These are phyloP conservation scores for Megacollybia marginata DNA, from an alignment of 768 basidiomycete species.

Conservation along the genomic window DNA sequence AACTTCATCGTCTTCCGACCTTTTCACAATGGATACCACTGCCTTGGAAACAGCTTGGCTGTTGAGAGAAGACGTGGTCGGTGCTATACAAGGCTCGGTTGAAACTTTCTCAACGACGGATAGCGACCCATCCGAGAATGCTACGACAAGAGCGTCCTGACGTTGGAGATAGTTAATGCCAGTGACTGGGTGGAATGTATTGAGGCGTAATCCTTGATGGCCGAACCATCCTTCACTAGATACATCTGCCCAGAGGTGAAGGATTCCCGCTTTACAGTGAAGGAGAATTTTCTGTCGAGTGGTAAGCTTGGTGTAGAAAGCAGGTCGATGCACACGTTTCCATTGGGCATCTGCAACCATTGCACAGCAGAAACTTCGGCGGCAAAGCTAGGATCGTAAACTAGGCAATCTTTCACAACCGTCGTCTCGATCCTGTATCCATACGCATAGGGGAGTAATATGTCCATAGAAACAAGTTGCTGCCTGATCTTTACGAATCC, in stretches of 20 bases:
- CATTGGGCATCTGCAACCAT: constrained; percentile 36
- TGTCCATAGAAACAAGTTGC: constrained; percentile 21
- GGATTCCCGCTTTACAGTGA: constrained; percentile 51
- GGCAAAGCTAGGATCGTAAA: constrained; percentile 30
- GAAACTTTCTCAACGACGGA: constrained; percentile 51
- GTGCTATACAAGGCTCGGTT: constrained; percentile 33
- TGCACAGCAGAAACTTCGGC: constrained; percentile 41
- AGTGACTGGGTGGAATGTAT: constrained; percentile 46
- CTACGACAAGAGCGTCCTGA: constrained; percentile 47
- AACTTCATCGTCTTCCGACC: constrained; percentile 30
- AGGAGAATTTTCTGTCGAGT: constrained; percentile 29
- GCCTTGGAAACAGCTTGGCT: constrained; percentile 34
- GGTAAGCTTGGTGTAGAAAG: background rate
- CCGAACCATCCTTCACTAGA: constrained; percentile 38
- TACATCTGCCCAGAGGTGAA: constrained; percentile 44
- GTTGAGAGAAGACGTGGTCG: constrained; percentile 24
- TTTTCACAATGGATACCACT: constrained; percentile 43
- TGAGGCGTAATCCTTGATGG: constrained; percentile 30
- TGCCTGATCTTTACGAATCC: constrained; percentile 51
- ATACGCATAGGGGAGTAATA: constrained; percentile 20
- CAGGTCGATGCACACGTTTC: constrained; percentile 17
- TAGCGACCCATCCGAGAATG: constrained; percentile 66
- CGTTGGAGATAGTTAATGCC: constrained; percentile 48
- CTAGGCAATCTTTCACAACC: constrained; percentile 13
- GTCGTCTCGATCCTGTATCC: constrained; percentile 25